A percentile compares a stretch with the other conserved stretches of the same genome.
Conservation (phyloP, 2,329 filamentous ascomycete species). For the Metarhizium album region DNA sequence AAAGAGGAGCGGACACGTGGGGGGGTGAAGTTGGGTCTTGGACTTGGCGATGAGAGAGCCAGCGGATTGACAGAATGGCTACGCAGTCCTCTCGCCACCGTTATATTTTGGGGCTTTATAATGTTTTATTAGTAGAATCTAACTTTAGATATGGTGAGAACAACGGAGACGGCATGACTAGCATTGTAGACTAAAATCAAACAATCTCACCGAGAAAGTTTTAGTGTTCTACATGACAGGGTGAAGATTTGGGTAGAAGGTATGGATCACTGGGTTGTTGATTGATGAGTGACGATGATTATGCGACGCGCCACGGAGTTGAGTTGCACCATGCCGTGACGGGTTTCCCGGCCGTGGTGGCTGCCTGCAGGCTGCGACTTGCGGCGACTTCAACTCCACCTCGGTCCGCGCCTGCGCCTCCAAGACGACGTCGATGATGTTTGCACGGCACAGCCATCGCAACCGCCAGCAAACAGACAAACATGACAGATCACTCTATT, state of each 20-base stretch:
- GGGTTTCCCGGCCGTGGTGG: no score
- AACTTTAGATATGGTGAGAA: constrained; percentile 1
- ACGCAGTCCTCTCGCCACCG: neutral
- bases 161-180: neutral
- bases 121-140: constrained; percentile 6
- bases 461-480: neutral
- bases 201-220: neutral
- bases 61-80: neutral
- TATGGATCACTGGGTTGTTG: no score
- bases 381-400: no score
- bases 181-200: neutral
- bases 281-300: no score
- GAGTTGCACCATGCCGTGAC: no score
- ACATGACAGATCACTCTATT: neutral
- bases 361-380: no score
- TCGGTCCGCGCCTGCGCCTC: neutral
- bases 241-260: no score
- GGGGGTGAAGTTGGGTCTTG: neutral
- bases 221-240: no score
- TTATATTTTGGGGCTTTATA: constrained; percentile 3
- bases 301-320: no score
- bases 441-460: no score
- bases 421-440: neutral
- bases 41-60: neutral
- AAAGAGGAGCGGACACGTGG: neutral